Conservation (phyloP, 176 grass and related monocot species). For the Hordeum marinum region DNA sequence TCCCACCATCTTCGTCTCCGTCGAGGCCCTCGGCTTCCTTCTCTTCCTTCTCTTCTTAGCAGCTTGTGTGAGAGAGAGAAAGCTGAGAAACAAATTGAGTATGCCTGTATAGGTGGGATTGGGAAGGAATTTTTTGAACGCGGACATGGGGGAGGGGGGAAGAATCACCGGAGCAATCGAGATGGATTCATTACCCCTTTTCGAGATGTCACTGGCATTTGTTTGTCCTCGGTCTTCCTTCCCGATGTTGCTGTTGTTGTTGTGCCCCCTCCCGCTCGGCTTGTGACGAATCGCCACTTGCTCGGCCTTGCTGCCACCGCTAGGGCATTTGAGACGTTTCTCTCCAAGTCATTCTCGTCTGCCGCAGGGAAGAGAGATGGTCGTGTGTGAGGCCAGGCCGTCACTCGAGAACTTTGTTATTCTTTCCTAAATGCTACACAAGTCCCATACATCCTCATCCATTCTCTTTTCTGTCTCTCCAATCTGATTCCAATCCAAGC, state of each 20-base stretch:
- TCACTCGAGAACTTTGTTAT: not conserved
- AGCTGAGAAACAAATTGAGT: not conserved
- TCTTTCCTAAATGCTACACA: not conserved
- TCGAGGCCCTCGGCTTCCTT: not conserved
- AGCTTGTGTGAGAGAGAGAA: not conserved
- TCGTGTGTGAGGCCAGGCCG: not conserved
- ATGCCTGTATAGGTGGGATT: not conserved
- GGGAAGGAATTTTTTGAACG: not conserved
- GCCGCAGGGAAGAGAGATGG: not conserved
- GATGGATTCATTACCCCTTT: not conserved
- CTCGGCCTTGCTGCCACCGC: not conserved
- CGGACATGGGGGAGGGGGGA: not conserved
- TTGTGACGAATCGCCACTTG: not conserved
- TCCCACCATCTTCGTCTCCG: no score
- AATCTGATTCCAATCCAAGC: not conserved
- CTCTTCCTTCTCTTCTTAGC: not conserved
- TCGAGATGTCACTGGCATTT: not conserved
- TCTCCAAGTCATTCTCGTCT: not conserved
- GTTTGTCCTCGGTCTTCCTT: not conserved
- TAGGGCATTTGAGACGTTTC: slow-evolving; percentile 7
- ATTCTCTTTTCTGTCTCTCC: not conserved
- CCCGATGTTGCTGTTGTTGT: no score
- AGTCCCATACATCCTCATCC: not conserved
- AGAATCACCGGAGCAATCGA: not conserved
- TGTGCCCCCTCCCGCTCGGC: not conserved